Conservation (phyloP, 1,284 basidiomycete genomes). For the Fomitiporia mediterranea region DNA sequence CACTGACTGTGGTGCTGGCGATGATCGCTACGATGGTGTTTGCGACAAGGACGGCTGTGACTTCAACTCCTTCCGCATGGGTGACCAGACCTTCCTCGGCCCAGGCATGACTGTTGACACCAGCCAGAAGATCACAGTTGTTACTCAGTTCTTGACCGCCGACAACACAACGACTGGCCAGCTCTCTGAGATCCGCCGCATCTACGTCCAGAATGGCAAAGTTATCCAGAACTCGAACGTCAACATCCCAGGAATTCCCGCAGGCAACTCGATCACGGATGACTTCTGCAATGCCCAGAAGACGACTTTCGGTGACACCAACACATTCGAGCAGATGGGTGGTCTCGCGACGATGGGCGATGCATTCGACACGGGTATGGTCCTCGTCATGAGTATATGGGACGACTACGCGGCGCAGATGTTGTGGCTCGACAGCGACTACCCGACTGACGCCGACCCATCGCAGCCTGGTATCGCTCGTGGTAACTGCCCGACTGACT, state of each 20-base stretch:
- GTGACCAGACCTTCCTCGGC: conserved; percentile 24
- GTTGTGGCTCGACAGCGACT: conserved; percentile 55
- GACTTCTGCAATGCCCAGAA: conserved; percentile 41
- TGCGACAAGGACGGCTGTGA: conserved; percentile 30
- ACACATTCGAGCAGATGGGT: conserved; percentile 43
- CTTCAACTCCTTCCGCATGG: conserved; percentile 31
- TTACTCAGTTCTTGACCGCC: conserved; percentile 50
- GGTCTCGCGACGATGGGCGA: conserved; percentile 42
- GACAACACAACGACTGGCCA: conserved; percentile 40
- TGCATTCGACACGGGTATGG: conserved; percentile 45
- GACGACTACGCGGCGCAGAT: conserved; percentile 52
- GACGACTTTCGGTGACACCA: conserved; percentile 39
- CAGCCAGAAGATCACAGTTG: conserved; percentile 42
- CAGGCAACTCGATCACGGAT: conserved; percentile 37
- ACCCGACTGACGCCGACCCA: conserved; percentile 40
- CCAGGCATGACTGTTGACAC: conserved; percentile 28
- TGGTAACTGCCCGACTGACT: conserved; percentile 46
- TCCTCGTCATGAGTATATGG: conserved; percentile 52
- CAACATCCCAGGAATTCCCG: conserved; percentile 38
- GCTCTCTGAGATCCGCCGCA: conserved; percentile 47
- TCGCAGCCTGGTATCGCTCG: conserved; percentile 45
- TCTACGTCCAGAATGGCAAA: conserved; percentile 48
- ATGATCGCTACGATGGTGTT: conserved; percentile 20
- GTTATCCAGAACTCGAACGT: conserved; percentile 45
- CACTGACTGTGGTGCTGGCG: conserved; percentile 20